Conservation (phyloP, 257 asterid genomes). For the Echites panduratus region DNA sequence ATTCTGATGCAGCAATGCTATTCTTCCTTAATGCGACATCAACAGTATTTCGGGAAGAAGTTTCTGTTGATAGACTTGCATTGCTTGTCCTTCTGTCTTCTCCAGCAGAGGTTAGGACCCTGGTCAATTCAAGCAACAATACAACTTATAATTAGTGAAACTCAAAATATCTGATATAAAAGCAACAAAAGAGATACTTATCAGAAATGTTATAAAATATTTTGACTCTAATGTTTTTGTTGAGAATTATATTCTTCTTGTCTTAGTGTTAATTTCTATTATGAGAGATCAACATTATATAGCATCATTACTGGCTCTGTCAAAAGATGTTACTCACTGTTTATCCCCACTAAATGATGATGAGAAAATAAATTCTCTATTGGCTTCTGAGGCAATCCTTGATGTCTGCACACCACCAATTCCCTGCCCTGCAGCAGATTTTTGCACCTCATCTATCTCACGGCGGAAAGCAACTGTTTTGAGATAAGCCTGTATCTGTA, state of each 20-base stretch:
- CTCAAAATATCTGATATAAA: constrained; percentile 12
- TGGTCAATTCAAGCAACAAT: constrained; percentile 28
- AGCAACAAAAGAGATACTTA: constrained; percentile 13
- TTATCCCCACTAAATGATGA: constrained; percentile 84
- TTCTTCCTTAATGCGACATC: constrained; percentile 23
- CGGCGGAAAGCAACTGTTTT: constrained; percentile 98
- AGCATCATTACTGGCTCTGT: background rate
- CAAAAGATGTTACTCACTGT: constrained; percentile 42
- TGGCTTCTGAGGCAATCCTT: constrained; percentile 96
- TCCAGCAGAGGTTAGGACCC: constrained; percentile 71
- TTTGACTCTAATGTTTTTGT: too few species aligned
- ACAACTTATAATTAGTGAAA: constrained; percentile 1
- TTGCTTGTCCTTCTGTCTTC: constrained; percentile 38
- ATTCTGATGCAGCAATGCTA: constrained; percentile 32
- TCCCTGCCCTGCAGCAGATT: constrained; percentile 91
- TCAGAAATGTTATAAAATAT: background rate
- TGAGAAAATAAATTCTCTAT: constrained; percentile 88
- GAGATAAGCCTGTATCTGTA: constrained; percentile 91
- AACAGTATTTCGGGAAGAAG: constrained; percentile 22
- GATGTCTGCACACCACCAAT: constrained; percentile 83
- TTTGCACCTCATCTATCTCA: constrained; percentile 87
- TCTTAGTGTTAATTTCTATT: too few species aligned
- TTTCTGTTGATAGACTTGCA: constrained; percentile 31
- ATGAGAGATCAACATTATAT: background rate
- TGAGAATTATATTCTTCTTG: too few species aligned